Evolutionary conservation across 2,329 filamentous ascomycete genomes (phyloP), one percentile per base, ranked within the genome.

Genomic region (Verticillium albo-atrum): DNA sequence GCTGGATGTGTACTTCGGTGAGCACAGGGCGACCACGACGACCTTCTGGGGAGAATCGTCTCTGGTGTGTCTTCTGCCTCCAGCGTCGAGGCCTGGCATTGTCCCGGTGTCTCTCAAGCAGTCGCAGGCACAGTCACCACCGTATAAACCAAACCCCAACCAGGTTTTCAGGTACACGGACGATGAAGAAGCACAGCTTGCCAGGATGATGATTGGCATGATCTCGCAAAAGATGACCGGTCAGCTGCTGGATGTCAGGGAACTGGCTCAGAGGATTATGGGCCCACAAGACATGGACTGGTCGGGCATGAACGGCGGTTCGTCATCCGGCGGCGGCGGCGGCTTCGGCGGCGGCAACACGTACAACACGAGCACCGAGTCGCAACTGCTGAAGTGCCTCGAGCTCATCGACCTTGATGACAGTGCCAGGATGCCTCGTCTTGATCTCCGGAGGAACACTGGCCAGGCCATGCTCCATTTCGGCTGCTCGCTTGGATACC

Each of bases 1-100:
- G 1, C 82, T 96, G 62, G 90, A 93, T 63, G 90, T 97, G 58
- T 89, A 92, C 74, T 97, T 97, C 71, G 93, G 93, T 25, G 77
- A 82, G 34, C 75, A 79, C 54, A 81, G 79, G 65, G 83, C 84
- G 2, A 82, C 89, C 0, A 90, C 89, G 0, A 93, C 90, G 1
- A 91, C 89, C 0, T 95, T 85, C 70, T 94, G 90, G 89, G 89
- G 90, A 52, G 85, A 90, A 63, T 88, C 88, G 60, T 89, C 89
- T n/a, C 77, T 96, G 23, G 89, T 93, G 57, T 94, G 90, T 67
- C 79, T 93, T 53, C 79, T 92, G 10, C 91, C 91, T 4, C 90
- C 91, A 4, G 87, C 88, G 14, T 74, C 85, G 6, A 80, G 84
- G 28, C 79, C 88, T 1, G 90, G 90, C 4, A 77, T 83, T 52